Percentiles rank a stretch among this genome's conserved stretches.
These are phyloP conservation scores for Talaromyces sp. DNA, from an alignment of 2,329 filamentous ascomycete genomes.

Conservation along the genomic window DNA sequence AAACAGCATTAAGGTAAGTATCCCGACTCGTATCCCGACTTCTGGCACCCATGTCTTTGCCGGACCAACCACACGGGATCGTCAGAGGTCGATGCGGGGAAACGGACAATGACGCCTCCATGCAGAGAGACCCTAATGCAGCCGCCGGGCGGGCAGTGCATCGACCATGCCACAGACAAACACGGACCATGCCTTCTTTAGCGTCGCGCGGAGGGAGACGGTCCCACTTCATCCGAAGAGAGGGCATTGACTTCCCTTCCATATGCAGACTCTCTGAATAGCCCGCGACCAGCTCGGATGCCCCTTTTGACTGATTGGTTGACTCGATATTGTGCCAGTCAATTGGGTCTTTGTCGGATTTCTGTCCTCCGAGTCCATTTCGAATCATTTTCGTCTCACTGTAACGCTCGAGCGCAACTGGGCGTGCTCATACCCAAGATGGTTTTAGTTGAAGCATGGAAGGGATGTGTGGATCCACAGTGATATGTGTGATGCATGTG, in stretches of 20 bases:
- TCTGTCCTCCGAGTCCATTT: slow-evolving; percentile 6
- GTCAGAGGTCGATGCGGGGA: slow-evolving; percentile 15
- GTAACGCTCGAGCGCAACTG: not conserved
- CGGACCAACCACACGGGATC: slow-evolving; percentile 8
- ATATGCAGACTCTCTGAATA: not conserved
- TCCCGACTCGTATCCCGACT: not conserved
- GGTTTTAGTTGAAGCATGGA: not conserved
- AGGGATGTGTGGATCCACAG: not conserved
- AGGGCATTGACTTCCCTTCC: not conserved
- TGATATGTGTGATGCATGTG: not conserved
- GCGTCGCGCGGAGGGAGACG: not conserved
- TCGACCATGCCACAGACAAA: not conserved
- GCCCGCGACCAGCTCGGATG: not conserved
- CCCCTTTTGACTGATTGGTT: not conserved
- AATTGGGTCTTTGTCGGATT: not conserved
- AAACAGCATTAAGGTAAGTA: slow-evolving; percentile 7
- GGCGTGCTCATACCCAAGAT: not conserved
- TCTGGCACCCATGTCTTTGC: not conserved
- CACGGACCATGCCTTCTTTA: not conserved
- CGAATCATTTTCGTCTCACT: not conserved
- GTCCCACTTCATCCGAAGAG: not conserved
- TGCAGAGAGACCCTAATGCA: slow-evolving; percentile 2
- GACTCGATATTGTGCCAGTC: not conserved
- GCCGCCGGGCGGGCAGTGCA: not conserved
- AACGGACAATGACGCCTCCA: slow-evolving; percentile 1